Evolutionary conservation across 2,329 filamentous ascomycete genomes (phyloP), one percentile per base, ranked within the genome.

Genomic region (Lasiodiplodia sp.): DNA sequence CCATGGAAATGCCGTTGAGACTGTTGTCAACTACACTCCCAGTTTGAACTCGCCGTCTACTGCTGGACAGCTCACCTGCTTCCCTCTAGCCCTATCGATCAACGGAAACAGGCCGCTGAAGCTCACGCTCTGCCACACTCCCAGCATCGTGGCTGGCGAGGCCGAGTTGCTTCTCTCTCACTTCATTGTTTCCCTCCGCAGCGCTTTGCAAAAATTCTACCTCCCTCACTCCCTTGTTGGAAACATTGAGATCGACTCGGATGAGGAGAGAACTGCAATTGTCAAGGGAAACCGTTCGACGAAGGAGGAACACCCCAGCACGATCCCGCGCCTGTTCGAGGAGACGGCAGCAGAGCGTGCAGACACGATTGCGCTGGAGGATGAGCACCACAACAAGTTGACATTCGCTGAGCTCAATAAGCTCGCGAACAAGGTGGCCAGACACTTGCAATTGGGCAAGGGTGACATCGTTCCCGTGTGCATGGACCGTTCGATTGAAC

Each of bases 401-500:
- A 40, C 37, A 4, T 40, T 40, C 14, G 11, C 37, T 4, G 37
- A 65, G 44, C 60, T 65, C 5, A 65, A 65, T 31, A n/a, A 38
- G n/a, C n/a, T 21, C 0, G 47, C 60, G 14, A 65, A 65, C 14
- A 25, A 18, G n/a, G 38, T 65, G 4, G 44, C 60, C 0, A 51
- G 21, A 18, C 7, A 7, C 3, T 44, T 65, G 14, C 44, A 28
- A 3, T 5, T 31, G 44, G 7, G 44, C 3, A 23, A 25, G 7
- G 60, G 47, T 2, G 44, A 51, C 12, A 65, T 65, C 5, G 23
- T 80, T 1, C 77, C 78, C 0, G 64, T 80, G 3, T 79, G 76
- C 67, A 79, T 80, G 64, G 78, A 79, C 31, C 79, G 80, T 63
- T 79, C 75, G 0, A 73, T 71, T 8, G 78, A 76, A 75, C 72